phyloP scores from a whole-genome alignment of 805 yeast species.

The Myxozyma sirexii region DNA sequence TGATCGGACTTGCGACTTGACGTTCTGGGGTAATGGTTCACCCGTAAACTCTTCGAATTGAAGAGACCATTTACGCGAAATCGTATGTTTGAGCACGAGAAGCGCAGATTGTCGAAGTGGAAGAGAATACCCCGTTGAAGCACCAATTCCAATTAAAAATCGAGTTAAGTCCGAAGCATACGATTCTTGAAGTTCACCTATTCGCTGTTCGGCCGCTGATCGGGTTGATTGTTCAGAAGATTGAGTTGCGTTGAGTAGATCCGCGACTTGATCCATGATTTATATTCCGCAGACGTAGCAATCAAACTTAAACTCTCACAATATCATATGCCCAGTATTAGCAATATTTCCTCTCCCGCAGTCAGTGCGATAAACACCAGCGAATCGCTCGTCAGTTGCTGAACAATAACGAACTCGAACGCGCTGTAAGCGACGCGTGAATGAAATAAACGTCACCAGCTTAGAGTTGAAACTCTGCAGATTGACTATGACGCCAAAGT shows the following conservation, averaged over 20 bases:
- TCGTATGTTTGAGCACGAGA: constrained; percentile 20
- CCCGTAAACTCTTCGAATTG: constrained; percentile 32
- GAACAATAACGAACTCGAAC: neutral
- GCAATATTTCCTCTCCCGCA: too few relatives aligned
- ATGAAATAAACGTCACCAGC: neutral
- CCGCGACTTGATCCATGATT: constrained; percentile 12
- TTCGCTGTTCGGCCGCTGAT: constrained; percentile 18
- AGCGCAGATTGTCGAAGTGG: constrained; percentile 27
- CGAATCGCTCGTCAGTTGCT: too few relatives aligned
- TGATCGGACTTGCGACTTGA: constrained; percentile 15
- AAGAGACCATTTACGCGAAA: constrained; percentile 29
- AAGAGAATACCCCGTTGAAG: constrained; percentile 3
- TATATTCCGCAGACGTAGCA: neutral
- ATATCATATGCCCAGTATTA: neutral
- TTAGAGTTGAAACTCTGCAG: neutral
- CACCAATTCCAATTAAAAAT: constrained; percentile 15
- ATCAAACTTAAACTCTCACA: too few relatives aligned
- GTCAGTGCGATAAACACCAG: too few relatives aligned
- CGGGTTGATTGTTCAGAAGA: constrained; percentile 23
- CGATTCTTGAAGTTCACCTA: constrained; percentile 11
- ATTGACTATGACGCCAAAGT: too few relatives aligned
- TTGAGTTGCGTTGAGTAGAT: constrained; percentile 25
- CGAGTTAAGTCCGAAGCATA: constrained; percentile 15
- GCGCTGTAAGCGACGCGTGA: neutral
- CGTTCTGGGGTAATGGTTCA: constrained; percentile 14